Evolutionary conservation across 495 filamentous ascomycete genomes (phyloP), one percentile per base, ranked within the genome.

Genomic region (Tuber borchii): DNA sequence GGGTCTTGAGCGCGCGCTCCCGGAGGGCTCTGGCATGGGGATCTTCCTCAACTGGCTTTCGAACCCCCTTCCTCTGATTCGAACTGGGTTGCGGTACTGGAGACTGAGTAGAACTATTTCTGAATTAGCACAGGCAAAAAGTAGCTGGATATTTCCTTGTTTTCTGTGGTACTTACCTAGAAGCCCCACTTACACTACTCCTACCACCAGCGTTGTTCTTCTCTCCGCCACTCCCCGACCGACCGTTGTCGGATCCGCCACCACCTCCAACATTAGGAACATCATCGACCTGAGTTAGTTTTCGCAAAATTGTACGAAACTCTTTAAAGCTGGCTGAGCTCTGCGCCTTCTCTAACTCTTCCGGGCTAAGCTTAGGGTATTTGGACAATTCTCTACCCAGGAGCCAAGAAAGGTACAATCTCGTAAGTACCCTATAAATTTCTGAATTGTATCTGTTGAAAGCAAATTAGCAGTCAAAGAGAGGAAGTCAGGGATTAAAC

Each of bases 321-420:
- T 39, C 71, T 10, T 17, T 40, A 9, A 80, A 80, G 40, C 51
- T 68, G 2, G 19, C 20, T 8, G 68, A 12, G 40, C 48, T 37
- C 4, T 77, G 40, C 20, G 76, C 69, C 8, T 31, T 22, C 8
- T 70, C 71, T 1, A 71, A 51, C n/a, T 80, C 70, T 17, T 51
- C 26, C 20, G 12, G 8, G 34, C 37, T 73, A 17, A 80, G 48
- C 20, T 70, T 71, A 31, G 26, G 56, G 22, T 73, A 43, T 39
- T 22, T 77, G 7, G 43, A 34, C 20, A 73, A 45, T 14, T 42
- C 46, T 65, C 69, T 76, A 17, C 78, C 78, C 3, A 80, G 42
- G n/a, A 72, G 71, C 78, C 78, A 80, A 39, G 77, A 51, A 14
- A 76, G 56, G 48, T 80, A 80, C 22, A 68, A 73, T 39, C 42